These are phyloP conservation scores for Lasiosphaeria miniovina DNA, from an alignment of 495 filamentous ascomycete species.

Conservation along the genomic window DNA sequence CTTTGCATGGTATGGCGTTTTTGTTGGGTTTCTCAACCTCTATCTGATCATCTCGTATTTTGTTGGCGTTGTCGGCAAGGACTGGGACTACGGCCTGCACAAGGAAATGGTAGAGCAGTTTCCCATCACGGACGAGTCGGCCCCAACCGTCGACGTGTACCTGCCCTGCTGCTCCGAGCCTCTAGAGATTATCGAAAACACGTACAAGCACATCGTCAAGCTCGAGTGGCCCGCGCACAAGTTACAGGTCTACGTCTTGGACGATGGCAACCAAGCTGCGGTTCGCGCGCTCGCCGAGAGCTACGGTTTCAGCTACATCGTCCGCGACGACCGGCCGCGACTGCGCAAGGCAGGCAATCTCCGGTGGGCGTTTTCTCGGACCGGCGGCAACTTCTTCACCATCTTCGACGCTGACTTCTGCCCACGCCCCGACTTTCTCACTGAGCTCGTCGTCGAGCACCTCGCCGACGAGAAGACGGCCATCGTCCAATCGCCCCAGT, in stretches of 20 bases:
- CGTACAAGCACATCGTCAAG: conserved; percentile 28
- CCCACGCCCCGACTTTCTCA: conserved; percentile 28
- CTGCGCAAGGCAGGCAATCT: conserved; percentile 35
- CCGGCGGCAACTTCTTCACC: conserved; percentile 29
- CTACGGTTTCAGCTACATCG: conserved; percentile 33
- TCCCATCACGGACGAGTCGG: conserved; percentile 30
- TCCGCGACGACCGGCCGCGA: conserved; percentile 31
- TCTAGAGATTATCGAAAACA: conserved; percentile 34
- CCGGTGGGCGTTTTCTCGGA: conserved; percentile 30
- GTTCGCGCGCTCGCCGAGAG: conserved; percentile 21
- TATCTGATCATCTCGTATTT: conserved; percentile 35
- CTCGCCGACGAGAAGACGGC: conserved; percentile 30
- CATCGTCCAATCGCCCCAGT: conserved; percentile 31
- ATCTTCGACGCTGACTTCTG: conserved; percentile 38
- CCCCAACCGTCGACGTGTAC: conserved; percentile 33
- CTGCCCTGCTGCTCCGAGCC: conserved; percentile 35
- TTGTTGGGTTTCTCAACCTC: conserved; percentile 35
- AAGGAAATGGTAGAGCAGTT: conserved; percentile 14
- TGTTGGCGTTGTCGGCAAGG: conserved; percentile 29
- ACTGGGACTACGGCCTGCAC: conserved; percentile 31
- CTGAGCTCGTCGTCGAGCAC: conserved; percentile 31
- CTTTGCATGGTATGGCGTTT: conserved; percentile 35
- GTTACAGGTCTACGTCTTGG: conserved; percentile 28
- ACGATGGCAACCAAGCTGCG: conserved; percentile 24
- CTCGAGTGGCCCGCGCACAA: conserved; percentile 30